Evolutionary conservation across 2,329 filamentous ascomycete genomes (phyloP).

Genomic region (Paracoccidioides lutzii): DNA sequence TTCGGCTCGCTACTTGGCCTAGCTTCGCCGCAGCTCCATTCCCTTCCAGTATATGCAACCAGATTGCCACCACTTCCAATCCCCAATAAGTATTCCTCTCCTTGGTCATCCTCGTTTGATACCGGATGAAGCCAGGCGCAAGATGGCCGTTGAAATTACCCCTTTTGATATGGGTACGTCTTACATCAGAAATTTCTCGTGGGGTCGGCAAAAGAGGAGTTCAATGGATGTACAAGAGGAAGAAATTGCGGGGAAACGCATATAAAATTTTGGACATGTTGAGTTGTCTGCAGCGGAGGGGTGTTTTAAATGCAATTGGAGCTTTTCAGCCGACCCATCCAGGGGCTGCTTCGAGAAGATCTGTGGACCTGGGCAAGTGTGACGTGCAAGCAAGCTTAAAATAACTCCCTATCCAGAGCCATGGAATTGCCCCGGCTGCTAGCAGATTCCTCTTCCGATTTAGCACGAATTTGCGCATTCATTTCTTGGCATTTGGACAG

Average conservation of each 20-base stretch:
- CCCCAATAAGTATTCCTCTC: not conserved
- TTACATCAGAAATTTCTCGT: not conserved
- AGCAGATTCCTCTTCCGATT: not conserved
- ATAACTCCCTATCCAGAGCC: not conserved
- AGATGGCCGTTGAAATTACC: not conserved
- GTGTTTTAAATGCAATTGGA: not conserved
- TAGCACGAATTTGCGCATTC: not conserved
- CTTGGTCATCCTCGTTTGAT: not conserved
- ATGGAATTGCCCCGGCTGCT: not conserved
- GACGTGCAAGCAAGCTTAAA: not conserved
- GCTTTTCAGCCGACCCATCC: not conserved
- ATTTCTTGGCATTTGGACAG: not conserved
- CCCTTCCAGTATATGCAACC: not conserved
- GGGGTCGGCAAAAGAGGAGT: not conserved
- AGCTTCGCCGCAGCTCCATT: not conserved
- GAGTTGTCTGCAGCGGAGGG: too few relatives aligned
- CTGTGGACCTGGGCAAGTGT: not conserved
- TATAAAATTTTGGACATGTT: too few relatives aligned
- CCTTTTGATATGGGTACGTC: not conserved
- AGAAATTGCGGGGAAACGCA: not conserved
- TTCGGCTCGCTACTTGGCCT: not conserved
- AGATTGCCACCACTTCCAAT: not conserved
- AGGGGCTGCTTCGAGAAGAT: not conserved
- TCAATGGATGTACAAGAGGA: not conserved
- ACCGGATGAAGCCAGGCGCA: not conserved